Evolutionary conservation across 169 alveolate species (phyloP).

Genomic region (Neospora caninum): DNA sequence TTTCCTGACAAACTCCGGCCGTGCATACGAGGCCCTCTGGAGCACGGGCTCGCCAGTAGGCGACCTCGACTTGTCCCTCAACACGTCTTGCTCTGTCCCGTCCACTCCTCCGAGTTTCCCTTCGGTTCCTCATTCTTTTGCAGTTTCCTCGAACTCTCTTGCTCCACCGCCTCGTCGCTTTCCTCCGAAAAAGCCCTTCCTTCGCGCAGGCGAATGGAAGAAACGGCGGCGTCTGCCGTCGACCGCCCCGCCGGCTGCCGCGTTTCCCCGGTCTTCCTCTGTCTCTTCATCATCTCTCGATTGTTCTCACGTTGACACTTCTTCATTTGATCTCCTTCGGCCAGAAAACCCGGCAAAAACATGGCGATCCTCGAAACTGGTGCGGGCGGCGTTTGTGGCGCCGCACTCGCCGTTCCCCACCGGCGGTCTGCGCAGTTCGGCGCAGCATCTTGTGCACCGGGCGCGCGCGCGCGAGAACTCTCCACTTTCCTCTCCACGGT

Average conservation of each 20-base stretch:
- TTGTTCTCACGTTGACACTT: no score
- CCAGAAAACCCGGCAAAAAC: no score
- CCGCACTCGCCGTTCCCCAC: no score
- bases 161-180: not conserved
- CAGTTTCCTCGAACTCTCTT: not conserved
- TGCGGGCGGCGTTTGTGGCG: no score
- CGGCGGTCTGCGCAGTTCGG: no score
- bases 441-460: no score
- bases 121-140: not conserved
- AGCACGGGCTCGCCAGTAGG: not conserved
- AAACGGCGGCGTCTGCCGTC: not conserved
- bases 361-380: no score
- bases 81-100: not conserved
- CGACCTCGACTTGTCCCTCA: not conserved
- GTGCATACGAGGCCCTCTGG: not conserved
- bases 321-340: no score
- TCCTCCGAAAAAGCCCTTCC: not conserved
- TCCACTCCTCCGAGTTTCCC: no score
- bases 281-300: no score
- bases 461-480: no score
- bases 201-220: not conserved
- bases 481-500: no score
- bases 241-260: not conserved
- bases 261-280: not conserved
- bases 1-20: not conserved